These are phyloP conservation scores for Fusarium sp. DNA, from an alignment of 2,329 filamentous ascomycete genomes.

Conservation along the genomic window DNA sequence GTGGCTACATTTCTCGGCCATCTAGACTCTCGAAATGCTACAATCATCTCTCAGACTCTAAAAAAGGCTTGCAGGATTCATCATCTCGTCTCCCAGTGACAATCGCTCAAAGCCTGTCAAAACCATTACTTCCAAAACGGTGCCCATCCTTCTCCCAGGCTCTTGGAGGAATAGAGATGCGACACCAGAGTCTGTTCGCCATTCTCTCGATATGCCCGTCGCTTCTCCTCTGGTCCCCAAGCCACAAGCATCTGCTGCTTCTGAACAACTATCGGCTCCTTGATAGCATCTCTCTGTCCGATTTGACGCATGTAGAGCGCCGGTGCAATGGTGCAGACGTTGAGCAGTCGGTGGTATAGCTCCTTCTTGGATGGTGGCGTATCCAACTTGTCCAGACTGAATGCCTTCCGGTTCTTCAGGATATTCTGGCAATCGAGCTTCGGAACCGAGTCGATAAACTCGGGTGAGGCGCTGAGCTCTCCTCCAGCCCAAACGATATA, in stretches of 20 bases:
- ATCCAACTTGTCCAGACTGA: constrained; percentile 47
- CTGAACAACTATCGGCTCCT: constrained; percentile 48
- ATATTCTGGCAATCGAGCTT: constrained; percentile 51
- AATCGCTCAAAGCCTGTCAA: neutral
- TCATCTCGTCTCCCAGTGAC: neutral
- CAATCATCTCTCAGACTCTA: neutral
- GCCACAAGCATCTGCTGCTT: constrained; percentile 53
- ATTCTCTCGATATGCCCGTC: constrained; percentile 39
- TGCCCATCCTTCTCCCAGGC: constrained; percentile 21
- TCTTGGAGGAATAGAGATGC: constrained; percentile 42
- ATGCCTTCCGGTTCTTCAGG: constrained; percentile 50
- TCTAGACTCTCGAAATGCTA: neutral
- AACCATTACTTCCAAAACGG: constrained; percentile 18
- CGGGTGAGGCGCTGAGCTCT: constrained; percentile 41
- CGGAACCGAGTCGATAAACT: constrained; percentile 46
- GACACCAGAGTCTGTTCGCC: constrained; percentile 46
- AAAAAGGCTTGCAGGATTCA: neutral
- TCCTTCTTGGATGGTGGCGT: constrained; percentile 45
- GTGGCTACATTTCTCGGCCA: neutral
- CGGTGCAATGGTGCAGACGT: constrained; percentile 50
- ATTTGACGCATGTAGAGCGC: constrained; percentile 51
- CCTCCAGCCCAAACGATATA: constrained; percentile 41
- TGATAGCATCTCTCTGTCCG: constrained; percentile 47
- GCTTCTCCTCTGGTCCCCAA: constrained; percentile 50
- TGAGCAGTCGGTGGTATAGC: constrained; percentile 44